A percentile compares a stretch with the other conserved stretches of the same genome.
These are phyloP conservation scores for Hortiboletus campestris DNA, from an alignment of 768 basidiomycete species.

Conservation along the genomic window DNA sequence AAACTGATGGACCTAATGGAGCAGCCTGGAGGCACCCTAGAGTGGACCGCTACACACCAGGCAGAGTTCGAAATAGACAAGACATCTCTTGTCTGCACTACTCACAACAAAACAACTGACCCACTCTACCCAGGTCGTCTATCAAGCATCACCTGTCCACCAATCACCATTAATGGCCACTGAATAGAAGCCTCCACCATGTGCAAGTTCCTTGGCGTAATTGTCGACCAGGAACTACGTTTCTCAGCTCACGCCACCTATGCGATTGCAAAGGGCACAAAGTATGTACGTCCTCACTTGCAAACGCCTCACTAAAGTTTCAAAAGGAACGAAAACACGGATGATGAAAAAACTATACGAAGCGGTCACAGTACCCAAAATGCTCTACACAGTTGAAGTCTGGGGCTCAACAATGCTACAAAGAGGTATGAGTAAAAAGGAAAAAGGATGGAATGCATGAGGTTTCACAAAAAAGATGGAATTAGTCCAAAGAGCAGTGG, in stretches of 20 bases:
- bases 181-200: not conserved
- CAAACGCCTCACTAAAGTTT: not conserved
- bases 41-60: not conserved
- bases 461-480: no score
- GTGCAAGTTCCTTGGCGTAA: not conserved
- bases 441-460: not conserved
- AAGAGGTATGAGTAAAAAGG: not conserved
- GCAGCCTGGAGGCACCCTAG: rapidly evolving
- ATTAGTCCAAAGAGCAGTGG: no score
- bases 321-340: not conserved
- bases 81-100: not conserved
- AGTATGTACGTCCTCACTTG: not conserved
- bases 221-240: not conserved
- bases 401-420: not conserved
- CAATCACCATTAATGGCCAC: not conserved
- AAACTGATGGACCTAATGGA: not conserved
- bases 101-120: not conserved
- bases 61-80: not conserved
- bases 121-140: not conserved
- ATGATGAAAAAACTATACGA: not conserved
- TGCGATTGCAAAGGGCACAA: not conserved
- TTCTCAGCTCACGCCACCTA: not conserved
- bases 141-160: no score
- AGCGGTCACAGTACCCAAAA: not conserved
- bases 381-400: not conserved